A percentile compares a stretch with the other conserved stretches of the same genome.
Evolutionary conservation across 441 rosid genomes (phyloP).

Genomic region (Breynia disticha): DNA sequence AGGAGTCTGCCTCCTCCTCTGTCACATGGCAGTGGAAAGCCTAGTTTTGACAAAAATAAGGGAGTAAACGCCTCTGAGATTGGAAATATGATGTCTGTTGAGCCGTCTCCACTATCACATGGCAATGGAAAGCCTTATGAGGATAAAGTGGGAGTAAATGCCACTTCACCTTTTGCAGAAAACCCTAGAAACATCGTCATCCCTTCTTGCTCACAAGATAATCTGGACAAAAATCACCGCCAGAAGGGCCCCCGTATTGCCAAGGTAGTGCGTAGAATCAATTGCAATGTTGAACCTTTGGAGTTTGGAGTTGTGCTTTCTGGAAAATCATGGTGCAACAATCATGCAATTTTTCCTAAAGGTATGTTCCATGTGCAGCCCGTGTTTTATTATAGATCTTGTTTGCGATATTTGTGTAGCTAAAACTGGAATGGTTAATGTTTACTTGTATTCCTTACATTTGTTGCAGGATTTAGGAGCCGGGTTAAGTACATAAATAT

Average conservation of each 20-base stretch:
- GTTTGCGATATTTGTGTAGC: too few relatives aligned
- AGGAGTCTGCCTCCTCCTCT: slow-evolving; percentile 23
- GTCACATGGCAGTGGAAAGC: slow-evolving; percentile 21
- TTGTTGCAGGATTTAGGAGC: slow-evolving; percentile 84
- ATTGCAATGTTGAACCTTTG: slow-evolving; percentile 84
- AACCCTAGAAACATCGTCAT: slow-evolving; percentile 33
- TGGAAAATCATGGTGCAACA: slow-evolving; percentile 85
- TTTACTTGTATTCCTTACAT: slow-evolving; percentile 10
- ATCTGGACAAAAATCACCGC: slow-evolving; percentile 61
- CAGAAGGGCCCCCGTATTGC: slow-evolving; percentile 99
- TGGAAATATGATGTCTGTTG: slow-evolving; percentile 20
- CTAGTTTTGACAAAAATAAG: slow-evolving; percentile 18
- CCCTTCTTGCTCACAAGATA: slow-evolving; percentile 61
- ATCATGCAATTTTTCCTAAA: slow-evolving; percentile 85
- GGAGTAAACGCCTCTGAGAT: slow-evolving; percentile 16
- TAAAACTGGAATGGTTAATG: too few relatives aligned
- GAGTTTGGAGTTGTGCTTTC: slow-evolving; percentile 70
- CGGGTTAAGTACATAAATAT: slow-evolving; percentile 73
- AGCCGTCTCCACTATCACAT: slow-evolving; percentile 18
- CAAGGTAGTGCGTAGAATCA: slow-evolving; percentile 95
- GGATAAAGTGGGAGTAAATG: slow-evolving; percentile 33
- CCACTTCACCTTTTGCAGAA: slow-evolving; percentile 28
- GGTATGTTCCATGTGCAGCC: slow-evolving; percentile 30
- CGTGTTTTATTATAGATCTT: too few relatives aligned
- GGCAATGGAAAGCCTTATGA: slow-evolving; percentile 26